A percentile compares a stretch with the other conserved stretches of the same genome.
phyloP scores from a whole-genome alignment of 768 basidiomycete genomes.

The Trametes cingulata region DNA sequence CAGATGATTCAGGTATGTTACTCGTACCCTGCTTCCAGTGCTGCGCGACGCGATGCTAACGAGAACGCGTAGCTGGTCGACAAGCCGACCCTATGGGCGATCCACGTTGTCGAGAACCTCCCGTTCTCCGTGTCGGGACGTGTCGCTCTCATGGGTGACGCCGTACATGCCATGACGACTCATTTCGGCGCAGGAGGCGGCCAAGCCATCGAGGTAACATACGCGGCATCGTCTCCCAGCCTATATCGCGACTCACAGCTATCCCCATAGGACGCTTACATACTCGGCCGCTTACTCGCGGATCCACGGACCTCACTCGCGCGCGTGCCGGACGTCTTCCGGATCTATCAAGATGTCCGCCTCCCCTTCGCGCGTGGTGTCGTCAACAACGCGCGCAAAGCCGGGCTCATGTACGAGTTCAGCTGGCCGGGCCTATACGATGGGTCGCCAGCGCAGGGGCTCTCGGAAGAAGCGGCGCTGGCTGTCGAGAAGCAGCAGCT shows the following conservation, averaged over 20 bases:
- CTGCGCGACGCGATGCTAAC: no score
- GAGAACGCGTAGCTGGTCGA: constrained; percentile 23
- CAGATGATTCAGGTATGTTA: constrained; percentile 25
- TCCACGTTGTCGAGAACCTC: constrained; percentile 29
- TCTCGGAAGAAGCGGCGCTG: constrained; percentile 2
- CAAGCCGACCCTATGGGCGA: constrained; percentile 27
- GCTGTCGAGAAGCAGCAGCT: constrained; percentile 5
- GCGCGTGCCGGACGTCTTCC: constrained; percentile 15
- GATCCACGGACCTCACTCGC: constrained; percentile 17
- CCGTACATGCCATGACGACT: constrained; percentile 33
- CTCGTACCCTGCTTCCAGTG: no score
- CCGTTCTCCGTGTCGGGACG: constrained; percentile 27
- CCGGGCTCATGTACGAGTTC: constrained; percentile 26
- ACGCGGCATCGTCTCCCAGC: neutral
- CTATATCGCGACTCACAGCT: neutral
- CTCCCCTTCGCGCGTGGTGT: constrained; percentile 20
- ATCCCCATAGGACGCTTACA: constrained; percentile 27
- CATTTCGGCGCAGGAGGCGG: constrained; percentile 34
- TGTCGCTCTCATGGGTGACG: constrained; percentile 36
- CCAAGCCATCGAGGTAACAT: constrained; percentile 31
- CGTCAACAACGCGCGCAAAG: constrained; percentile 14
- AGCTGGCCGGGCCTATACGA: constrained; percentile 17
- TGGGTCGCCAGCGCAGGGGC: neutral
- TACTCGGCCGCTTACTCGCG: constrained; percentile 25
- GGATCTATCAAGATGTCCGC: constrained; percentile 26